Base-by-base conservation (phyloP, 805 yeast genomes). In the Naumovozyma baii region DNA sequence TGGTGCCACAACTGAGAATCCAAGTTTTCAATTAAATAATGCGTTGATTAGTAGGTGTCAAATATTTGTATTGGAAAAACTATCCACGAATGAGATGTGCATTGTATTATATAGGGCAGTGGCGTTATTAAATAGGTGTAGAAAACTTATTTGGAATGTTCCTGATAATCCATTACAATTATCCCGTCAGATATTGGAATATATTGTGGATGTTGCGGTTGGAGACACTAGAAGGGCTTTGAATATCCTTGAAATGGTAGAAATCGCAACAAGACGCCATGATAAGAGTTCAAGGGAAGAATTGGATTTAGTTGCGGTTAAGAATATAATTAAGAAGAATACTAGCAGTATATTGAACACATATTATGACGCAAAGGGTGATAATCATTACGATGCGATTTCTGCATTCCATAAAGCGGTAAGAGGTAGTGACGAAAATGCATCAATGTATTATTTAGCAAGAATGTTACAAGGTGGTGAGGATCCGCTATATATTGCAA, bases 1-100 rank as follows among this genome's bases (percentile, higher is more conserved):
- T 38, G 98, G 98, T 4, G 96, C 97, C n/a, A 92, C 98, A 0
- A 88, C 97, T 0, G 98, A 92, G 56, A 92, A 92, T 55, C 96
- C 96, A 3, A 77, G 83, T 36, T 80, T 82, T 51, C 80, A 85
- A 50, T 62, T 92, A 32, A 78, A 87, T 44, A 75, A 81, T 39
- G 96, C 97, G 0, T 64, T 92, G 26, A 57, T 86, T 19, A 84
- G 95, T 4, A 64, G 99, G 41, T 84, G 95, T 53, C 80, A 87
- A 42, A 76, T 86, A 0, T 83, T 87, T 55, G 78, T 78, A 4
- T 64, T 92, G 44, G 67, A 73, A 34, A 71, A 73, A 41, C 66
- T 87, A 22, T 54, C 59, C 1, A 44, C 50, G 1, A 60, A 59
- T 2, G 86, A 87, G 34, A 56, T 83, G 17, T 55, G 54, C 16